phyloP scores from a whole-genome alignment of 2,329 filamentous ascomycete species.

The Aplosporella prunicola region DNA sequence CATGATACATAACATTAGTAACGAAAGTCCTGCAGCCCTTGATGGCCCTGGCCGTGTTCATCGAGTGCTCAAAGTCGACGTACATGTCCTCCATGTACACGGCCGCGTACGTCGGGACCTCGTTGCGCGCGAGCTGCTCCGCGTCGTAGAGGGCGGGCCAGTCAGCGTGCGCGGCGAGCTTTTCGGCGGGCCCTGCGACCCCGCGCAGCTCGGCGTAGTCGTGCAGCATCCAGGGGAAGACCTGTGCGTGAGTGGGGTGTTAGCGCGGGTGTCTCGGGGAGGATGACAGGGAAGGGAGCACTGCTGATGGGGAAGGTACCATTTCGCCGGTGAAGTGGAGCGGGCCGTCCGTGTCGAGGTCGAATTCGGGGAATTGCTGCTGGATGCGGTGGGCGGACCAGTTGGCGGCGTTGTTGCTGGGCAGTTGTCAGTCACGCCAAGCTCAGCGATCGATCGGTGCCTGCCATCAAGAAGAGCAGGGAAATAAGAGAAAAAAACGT shows the following conservation, averaged over 20 bases:
- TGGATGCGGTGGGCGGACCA: conserved; percentile 68
- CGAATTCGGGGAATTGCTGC: conserved; percentile 39
- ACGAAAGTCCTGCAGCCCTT: conserved; percentile 70
- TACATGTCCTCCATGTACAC: conserved; percentile 88
- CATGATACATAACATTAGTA: conserved; percentile 82
- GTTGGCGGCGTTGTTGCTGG: conserved; percentile 18
- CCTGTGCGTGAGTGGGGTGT: background rate
- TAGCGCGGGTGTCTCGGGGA: conserved; percentile 1
- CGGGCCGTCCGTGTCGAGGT: conserved; percentile 39
- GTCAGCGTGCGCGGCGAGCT: conserved; percentile 55
- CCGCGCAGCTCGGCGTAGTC: conserved; percentile 66
- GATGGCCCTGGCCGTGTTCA: conserved; percentile 64
- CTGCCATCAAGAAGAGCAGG: background rate
- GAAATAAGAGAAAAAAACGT: background rate
- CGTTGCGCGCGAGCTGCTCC: conserved; percentile 62
- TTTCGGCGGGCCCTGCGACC: conserved; percentile 58
- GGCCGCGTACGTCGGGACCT: conserved; percentile 78
- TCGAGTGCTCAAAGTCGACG: conserved; percentile 66
- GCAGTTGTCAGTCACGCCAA: background rate
- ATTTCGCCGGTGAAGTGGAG: conserved; percentile 87
- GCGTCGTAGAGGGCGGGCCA: conserved; percentile 74
- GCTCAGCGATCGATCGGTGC: background rate
- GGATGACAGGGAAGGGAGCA: background rate
- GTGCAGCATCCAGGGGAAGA: conserved; percentile 77
- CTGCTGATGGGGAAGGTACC: no score